phyloP scores from a whole-genome alignment of 2,329 filamentous ascomycete species.

The Phialophora chinensis region DNA sequence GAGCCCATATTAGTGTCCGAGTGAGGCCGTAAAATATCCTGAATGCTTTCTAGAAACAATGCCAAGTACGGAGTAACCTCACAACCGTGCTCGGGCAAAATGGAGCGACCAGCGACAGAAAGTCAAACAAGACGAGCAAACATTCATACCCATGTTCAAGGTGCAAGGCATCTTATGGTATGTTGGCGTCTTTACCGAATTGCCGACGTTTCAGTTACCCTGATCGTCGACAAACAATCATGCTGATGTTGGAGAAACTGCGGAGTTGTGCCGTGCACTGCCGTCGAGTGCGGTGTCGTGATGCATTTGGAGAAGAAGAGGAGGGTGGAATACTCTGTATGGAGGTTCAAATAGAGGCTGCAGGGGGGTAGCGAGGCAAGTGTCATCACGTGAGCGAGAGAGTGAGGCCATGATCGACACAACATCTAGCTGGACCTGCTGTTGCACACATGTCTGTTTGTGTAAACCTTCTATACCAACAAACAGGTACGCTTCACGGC shows the following conservation, averaged over 20 bases:
- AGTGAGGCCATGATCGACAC: not conserved
- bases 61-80: not conserved
- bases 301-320: constrained; percentile 17
- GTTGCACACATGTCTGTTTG: not conserved
- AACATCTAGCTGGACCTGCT: not conserved
- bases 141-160: not conserved
- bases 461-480: not conserved
- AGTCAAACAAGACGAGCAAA: not conserved
- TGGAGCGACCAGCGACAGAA: not conserved
- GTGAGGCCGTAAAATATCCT: not conserved
- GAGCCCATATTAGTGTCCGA: constrained; percentile 8
- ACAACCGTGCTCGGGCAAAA: not conserved
- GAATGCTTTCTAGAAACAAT: not conserved
- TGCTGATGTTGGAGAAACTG: constrained; percentile 4
- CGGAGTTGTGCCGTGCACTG: not conserved
- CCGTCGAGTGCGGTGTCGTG: not conserved
- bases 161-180: not conserved
- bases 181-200: constrained; percentile 6
- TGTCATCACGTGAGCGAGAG: not conserved
- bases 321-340: not conserved
- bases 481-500: not conserved
- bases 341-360: not conserved
- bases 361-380: not conserved
- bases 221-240: not conserved
- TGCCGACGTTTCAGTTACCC: not conserved